Evolutionary conservation across 169 alveolate species (phyloP).

Genomic region (Eimeria necatrix): DNA sequence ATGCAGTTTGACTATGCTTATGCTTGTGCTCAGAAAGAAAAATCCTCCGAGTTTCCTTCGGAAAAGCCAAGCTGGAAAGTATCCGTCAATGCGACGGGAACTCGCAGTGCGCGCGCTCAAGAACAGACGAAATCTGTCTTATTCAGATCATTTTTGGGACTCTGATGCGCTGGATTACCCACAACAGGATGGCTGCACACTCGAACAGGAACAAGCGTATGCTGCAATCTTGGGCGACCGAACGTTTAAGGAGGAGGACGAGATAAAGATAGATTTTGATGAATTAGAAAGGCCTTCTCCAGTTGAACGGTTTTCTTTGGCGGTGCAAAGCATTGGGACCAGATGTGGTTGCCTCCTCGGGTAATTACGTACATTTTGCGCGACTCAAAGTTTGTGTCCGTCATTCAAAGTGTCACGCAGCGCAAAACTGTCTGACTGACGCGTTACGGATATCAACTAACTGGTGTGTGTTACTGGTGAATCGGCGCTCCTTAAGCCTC

Average conservation of each 20-base stretch:
- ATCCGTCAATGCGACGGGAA: conserved; percentile 54
- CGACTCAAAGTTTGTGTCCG: no score
- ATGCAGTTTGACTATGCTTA: neutral
- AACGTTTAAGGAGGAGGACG: conserved; percentile 46
- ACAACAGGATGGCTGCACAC: neutral
- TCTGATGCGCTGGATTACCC: neutral
- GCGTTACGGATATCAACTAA: no score
- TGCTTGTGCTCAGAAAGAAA: conserved; percentile 30
- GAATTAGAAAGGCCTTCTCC: conserved; percentile 63
- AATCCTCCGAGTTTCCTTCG: conserved; percentile 72
- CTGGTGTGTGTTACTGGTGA: no score
- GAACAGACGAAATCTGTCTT: neutral
- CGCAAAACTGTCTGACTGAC: no score
- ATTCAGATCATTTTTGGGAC: conserved; percentile 45
- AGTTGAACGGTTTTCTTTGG: conserved; percentile 24
- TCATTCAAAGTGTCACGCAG: no score
- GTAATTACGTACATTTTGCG: neutral
- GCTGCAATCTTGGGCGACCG: conserved; percentile 70
- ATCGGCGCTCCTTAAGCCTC: no score
- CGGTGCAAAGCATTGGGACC: conserved; percentile 44
- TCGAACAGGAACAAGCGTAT: neutral
- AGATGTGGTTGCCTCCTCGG: conserved; percentile 69
- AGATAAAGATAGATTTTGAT: conserved; percentile 55
- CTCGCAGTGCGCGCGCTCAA: conserved; percentile 22
- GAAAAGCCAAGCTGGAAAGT: conserved; percentile 50